Conservation (phyloP, 2,329 filamentous ascomycete genomes). For the Huntiella moniliformis region DNA sequence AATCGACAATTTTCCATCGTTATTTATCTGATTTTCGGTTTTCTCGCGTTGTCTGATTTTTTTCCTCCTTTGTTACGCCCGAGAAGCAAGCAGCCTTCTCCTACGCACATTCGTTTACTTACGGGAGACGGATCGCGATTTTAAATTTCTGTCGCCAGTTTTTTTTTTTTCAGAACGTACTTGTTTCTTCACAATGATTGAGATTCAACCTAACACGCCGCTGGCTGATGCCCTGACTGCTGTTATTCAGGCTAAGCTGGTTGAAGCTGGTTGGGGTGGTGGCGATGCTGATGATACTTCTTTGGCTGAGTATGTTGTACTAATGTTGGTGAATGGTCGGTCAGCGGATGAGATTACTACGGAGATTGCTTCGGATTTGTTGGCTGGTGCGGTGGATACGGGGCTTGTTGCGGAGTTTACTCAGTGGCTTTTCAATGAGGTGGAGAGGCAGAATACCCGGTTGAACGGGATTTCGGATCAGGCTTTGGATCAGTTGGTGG, state of each 20-base stretch:
- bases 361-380: constrained; percentile 74
- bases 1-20: no score
- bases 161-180: neutral
- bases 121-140: no score
- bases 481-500: neutral
- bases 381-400: constrained; percentile 67
- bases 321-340: constrained; percentile 94
- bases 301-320: constrained; percentile 85
- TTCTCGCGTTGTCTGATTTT: no score
- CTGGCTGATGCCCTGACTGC: constrained; percentile 67
- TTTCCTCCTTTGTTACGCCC: no score
- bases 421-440: constrained; percentile 82
- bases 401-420: constrained; percentile 68
- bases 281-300: constrained; percentile 61
- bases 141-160: no score
- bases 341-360: constrained; percentile 73
- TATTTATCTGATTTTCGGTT: no score
- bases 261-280: constrained; percentile 82
- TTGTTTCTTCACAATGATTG: constrained; percentile 43
- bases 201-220: constrained; percentile 59
- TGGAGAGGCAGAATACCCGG: constrained; percentile 47
- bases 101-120: no score
- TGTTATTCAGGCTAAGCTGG: constrained; percentile 75
- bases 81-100: no score
- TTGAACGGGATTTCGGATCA: constrained; percentile 27